Evolutionary conservation across 176 grass and related monocot species (phyloP).

Genomic region (Tillandsia fasciculata): DNA sequence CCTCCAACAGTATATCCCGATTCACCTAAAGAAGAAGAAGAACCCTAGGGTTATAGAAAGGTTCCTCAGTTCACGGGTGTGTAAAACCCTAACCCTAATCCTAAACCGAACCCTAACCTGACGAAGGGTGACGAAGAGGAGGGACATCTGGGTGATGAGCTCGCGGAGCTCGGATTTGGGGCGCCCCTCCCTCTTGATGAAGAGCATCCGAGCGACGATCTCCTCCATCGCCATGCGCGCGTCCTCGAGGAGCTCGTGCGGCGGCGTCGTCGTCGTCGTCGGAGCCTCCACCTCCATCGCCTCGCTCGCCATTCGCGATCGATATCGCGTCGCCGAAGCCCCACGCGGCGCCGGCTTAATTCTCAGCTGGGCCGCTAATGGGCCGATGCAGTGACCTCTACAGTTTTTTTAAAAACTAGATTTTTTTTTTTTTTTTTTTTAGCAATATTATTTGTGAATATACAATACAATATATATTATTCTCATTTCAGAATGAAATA

Average conservation of each 20-base stretch:
- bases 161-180: constrained; percentile 79
- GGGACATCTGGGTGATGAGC: constrained; percentile 86
- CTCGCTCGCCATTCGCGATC: constrained; percentile 13
- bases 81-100: neutral
- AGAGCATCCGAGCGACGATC: constrained; percentile 58
- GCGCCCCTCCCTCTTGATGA: constrained; percentile 60
- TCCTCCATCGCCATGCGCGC: constrained; percentile 66
- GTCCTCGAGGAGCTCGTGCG: constrained; percentile 55
- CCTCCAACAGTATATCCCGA: constrained; percentile 82
- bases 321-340: neutral
- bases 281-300: constrained; percentile 52
- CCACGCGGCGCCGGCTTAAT: constrained; percentile 14
- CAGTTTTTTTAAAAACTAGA: too few relatives aligned
- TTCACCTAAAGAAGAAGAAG: constrained; percentile 49
- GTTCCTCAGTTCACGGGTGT: constrained; percentile 1
- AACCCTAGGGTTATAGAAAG: constrained; percentile 12
- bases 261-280: constrained; percentile 3
- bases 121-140: constrained; percentile 81
- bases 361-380: neutral
- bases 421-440: too few relatives aligned
- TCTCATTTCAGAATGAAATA: too few relatives aligned
- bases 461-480: too few relatives aligned
- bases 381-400: too few relatives aligned
- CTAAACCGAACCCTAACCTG: constrained; percentile 15
- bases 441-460: too few relatives aligned